Base-by-base conservation (phyloP, 1,139 yeast genomes). In the Taphrina betulina region DNA sequence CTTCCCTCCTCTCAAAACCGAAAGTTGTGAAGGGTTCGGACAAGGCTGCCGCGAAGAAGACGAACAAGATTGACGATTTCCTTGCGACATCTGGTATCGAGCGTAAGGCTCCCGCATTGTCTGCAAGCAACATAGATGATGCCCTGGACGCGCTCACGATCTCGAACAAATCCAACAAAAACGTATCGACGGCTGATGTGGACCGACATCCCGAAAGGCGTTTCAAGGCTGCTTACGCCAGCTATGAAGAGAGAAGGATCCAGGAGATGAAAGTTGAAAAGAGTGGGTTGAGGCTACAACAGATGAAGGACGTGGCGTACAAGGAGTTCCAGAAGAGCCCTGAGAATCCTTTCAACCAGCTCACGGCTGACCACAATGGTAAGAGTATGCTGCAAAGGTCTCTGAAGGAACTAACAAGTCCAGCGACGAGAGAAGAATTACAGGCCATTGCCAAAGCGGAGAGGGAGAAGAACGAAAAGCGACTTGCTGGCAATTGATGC, bases 131-230 rank as follows among this genome's bases (percentile, higher is more conserved):
- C 66, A 75, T 86, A 53, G 95, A 86, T 62, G 79, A 79, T 65
- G 94, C 94, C 1, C 74, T 86, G 64, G 88, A 85, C 56, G 95
- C 95, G 2, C 75, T 86, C 68, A 77, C 85, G 3, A 28, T 58
- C 8, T 74, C 86, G 67, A 63, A 72, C 16, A 43, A 59, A 17
- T 58, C 60, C 29, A 60, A 61, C 22, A 60, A 58, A 4, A 76
- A 73, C 58, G 33, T 50, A 3, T 29, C 26, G 19, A 73, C 76
- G 61, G 84, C 81, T 66, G 87, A 82, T 58, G 74, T 86, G 57
- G 95, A 86, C 62, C 82, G 88, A 69, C 95, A 86, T 64, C 95
- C 95, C 7, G 95, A 86, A 72, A 78, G 95, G 70, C 78, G 95
- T 68, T 85, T 83, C 69, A 87, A 86, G 73, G 89, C 94, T 16